A percentile compares a stretch with the other conserved stretches of the same genome.
phyloP scores from a whole-genome alignment of 768 basidiomycete species.

The Pleurotus platypus region DNA sequence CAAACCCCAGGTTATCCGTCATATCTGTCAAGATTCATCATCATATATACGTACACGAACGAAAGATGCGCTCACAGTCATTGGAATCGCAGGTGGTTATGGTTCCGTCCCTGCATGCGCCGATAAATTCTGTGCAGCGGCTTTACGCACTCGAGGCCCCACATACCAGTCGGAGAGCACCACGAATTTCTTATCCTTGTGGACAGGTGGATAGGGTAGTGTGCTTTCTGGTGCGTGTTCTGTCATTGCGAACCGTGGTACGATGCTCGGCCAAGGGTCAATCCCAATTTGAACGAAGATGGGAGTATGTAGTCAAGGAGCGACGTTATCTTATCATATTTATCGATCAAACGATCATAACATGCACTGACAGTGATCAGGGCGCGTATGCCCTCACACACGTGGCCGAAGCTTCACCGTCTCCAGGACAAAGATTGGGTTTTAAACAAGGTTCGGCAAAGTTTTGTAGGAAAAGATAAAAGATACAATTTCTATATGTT shows the following conservation, averaged over 20 bases:
- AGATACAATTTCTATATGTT: neutral
- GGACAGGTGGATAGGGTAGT: slow-evolving; percentile 77
- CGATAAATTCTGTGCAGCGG: neutral
- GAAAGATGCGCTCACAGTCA: slow-evolving; percentile 57
- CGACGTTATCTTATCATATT: neutral
- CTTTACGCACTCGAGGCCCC: neutral
- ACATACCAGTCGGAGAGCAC: slow-evolving; percentile 85
- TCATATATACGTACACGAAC: neutral
- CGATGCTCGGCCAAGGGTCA: neutral
- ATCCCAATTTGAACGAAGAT: neutral
- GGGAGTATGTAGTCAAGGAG: neutral
- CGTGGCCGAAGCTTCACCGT: neutral
- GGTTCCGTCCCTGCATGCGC: slow-evolving; percentile 72
- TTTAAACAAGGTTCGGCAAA: neutral
- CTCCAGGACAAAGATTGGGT: neutral
- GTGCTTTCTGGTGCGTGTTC: slow-evolving; percentile 52
- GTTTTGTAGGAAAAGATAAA: neutral
- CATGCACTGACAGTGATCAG: neutral
- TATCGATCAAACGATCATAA: neutral
- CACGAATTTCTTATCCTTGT: slow-evolving; percentile 78
- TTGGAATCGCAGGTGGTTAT: slow-evolving; percentile 93
- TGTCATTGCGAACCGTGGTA: slow-evolving; percentile 17
- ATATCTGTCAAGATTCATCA: slow-evolving; percentile 46
- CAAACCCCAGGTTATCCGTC: slow-evolving; percentile 90
- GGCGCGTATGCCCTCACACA: neutral